phyloP scores from a whole-genome alignment of 1,139 yeast genomes.

The Spathaspora jeffriesii region DNA sequence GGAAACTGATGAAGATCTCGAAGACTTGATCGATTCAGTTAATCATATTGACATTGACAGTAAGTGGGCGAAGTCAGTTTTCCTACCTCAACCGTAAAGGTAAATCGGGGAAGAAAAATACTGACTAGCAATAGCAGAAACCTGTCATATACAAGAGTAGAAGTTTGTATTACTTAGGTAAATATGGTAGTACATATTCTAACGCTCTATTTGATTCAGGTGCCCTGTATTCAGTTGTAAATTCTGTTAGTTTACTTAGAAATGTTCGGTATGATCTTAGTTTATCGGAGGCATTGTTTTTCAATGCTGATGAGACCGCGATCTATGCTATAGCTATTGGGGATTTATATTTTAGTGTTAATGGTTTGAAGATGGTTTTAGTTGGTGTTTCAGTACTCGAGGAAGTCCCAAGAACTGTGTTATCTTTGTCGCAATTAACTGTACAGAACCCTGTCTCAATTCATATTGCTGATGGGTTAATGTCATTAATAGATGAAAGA shows the following conservation, averaged over 20 bases:
- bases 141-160: no score
- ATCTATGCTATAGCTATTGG: background rate
- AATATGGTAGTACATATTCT: background rate
- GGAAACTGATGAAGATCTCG: no score
- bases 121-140: no score
- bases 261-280: background rate
- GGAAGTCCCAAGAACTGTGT: background rate
- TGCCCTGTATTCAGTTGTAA: background rate
- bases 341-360: background rate
- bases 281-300: background rate
- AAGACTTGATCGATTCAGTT: no score
- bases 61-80: no score
- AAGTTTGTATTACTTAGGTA: no score
- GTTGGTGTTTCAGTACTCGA: background rate
- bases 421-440: background rate
- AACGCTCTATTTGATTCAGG: background rate
- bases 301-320: background rate
- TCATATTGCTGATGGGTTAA: background rate
- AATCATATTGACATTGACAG: no score
- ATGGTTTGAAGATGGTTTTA: background rate
- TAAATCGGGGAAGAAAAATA: no score
- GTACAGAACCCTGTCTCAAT: background rate
- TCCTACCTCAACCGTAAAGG: no score
- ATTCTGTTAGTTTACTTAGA: background rate
- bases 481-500: background rate